Percentiles rank a stretch among this genome's conserved stretches.
phyloP scores from a whole-genome alignment of 2,329 filamentous ascomycete species.

The Drechslera avenae region DNA sequence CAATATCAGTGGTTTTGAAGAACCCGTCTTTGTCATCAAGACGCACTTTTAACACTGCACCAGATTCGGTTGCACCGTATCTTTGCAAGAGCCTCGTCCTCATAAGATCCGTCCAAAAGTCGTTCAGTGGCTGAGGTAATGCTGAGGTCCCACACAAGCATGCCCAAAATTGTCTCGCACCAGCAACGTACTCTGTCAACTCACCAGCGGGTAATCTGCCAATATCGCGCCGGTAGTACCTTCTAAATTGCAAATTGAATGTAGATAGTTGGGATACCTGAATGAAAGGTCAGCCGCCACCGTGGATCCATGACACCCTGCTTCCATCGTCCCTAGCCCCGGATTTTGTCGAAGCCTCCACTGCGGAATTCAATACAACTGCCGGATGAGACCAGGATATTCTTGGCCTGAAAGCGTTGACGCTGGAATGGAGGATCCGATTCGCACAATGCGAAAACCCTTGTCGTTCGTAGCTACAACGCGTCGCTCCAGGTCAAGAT shows the following conservation, averaged over 20 bases:
- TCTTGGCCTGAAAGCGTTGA: too few species aligned
- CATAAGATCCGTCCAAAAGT: conserved; percentile 56
- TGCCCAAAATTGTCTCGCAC: conserved; percentile 49
- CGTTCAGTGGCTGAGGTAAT: conserved; percentile 56
- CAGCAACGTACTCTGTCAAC: conserved; percentile 50
- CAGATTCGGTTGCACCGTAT: conserved; percentile 54
- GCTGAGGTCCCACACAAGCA: conserved; percentile 56
- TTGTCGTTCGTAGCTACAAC: conserved; percentile 34
- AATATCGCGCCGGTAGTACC: conserved; percentile 45
- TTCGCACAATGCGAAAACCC: conserved; percentile 46
- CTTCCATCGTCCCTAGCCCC: conserved; percentile 46
- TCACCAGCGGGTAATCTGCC: conserved; percentile 35
- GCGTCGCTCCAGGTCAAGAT: conserved; percentile 32
- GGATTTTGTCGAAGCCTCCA: conserved; percentile 43
- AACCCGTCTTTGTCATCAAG: conserved; percentile 52
- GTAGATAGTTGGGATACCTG: conserved; percentile 47
- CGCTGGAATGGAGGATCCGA: conserved; percentile 43
- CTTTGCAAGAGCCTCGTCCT: conserved; percentile 51
- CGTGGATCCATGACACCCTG: conserved; percentile 30
- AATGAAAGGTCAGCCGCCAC: conserved; percentile 42
- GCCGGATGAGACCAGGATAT: conserved; percentile 49
- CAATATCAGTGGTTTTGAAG: conserved; percentile 56
- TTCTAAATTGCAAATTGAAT: conserved; percentile 44
- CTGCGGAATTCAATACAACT: conserved; percentile 44
- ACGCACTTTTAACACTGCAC: conserved; percentile 51